These are phyloP conservation scores for Carpinus fangiana DNA, from an alignment of 306 rosid species.

Conservation along the genomic window DNA sequence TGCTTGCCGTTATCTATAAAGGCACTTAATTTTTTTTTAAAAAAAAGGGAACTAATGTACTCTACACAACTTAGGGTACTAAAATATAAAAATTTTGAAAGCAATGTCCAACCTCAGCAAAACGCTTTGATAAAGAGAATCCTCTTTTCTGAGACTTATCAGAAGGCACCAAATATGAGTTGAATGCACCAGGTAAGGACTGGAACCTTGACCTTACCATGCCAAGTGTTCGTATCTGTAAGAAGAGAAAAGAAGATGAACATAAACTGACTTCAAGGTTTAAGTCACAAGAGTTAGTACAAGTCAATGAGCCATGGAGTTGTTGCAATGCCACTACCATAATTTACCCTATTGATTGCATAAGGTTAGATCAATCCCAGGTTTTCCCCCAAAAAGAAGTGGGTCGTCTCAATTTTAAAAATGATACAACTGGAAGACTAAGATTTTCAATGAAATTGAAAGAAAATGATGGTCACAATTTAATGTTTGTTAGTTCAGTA, in stretches of 20 bases:
- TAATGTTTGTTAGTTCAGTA: not conserved
- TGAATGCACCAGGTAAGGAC: conserved; percentile 96
- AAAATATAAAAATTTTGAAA: conserved; percentile 1
- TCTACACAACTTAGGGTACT: conserved; percentile 12
- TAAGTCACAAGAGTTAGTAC: conserved; percentile 1
- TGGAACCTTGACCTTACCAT: conserved; percentile 96
- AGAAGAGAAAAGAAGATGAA: conserved; percentile 25
- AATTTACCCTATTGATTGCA: conserved; percentile 12
- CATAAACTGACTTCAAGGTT: conserved; percentile 10
- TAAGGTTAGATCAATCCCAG: conserved; percentile 20
- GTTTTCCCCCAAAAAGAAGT: conserved; percentile 8
- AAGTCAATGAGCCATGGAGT: not conserved
- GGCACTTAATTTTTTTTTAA: conserved; percentile 15
- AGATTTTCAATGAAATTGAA: conserved; percentile 8
- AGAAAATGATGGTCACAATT: conserved; percentile 19
- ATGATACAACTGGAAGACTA: conserved; percentile 29
- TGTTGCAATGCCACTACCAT: conserved; percentile 6
- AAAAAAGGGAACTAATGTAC: conserved; percentile 19
- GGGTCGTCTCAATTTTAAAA: not conserved
- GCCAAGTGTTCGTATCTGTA: conserved; percentile 87
- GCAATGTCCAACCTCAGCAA: conserved; percentile 67
- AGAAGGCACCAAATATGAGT: conserved; percentile 87
- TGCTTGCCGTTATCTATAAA: conserved; percentile 72
- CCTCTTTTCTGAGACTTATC: conserved; percentile 70
- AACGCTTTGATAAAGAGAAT: conserved; percentile 79